These are phyloP conservation scores for Pythium utonaiense DNA, from an alignment of 352 stramenopile species.

Conservation along the genomic window DNA sequence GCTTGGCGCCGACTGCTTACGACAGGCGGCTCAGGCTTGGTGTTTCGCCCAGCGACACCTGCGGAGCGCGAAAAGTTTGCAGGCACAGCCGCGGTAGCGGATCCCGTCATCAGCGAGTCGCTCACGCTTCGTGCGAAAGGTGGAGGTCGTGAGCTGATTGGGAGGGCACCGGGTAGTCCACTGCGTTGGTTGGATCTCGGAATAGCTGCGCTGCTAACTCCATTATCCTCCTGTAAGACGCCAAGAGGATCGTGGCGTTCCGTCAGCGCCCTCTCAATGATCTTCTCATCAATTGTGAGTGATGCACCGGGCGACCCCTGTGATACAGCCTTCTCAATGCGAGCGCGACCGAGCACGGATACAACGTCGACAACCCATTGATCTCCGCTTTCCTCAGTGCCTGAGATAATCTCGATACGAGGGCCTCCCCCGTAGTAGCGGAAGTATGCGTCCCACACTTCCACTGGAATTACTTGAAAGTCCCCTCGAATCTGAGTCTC, in stretches of 20 bases:
- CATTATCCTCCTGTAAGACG: constrained; percentile 11
- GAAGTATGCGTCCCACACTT: constrained; percentile 72
- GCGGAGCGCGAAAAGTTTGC: not conserved
- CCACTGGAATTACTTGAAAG: constrained; percentile 58
- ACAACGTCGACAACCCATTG: constrained; percentile 24
- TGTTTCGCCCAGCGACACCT: not conserved
- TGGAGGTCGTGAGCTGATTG: not conserved
- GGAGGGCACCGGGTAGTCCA: not conserved
- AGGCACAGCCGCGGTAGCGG: not conserved
- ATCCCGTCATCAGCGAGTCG: constrained; percentile 9
- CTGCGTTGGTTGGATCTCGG: not conserved
- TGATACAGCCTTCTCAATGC: constrained; percentile 20
- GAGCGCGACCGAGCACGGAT: constrained; percentile 13
- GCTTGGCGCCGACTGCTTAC: not conserved
- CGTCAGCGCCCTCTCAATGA: constrained; percentile 45
- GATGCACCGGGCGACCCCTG: constrained; percentile 20
- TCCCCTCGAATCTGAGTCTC: constrained; percentile 28
- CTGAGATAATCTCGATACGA: constrained; percentile 41
- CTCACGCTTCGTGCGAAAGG: constrained; percentile 17
- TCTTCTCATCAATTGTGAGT: constrained; percentile 23
- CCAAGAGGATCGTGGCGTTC: constrained; percentile 37
- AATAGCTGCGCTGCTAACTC: not conserved
- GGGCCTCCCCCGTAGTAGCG: constrained; percentile 66
- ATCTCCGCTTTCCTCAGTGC: constrained; percentile 20
- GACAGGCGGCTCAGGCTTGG: constrained; percentile 4